Conservation (phyloP, 164 flowering plant genomes). For the Stephania cephalantha region DNA sequence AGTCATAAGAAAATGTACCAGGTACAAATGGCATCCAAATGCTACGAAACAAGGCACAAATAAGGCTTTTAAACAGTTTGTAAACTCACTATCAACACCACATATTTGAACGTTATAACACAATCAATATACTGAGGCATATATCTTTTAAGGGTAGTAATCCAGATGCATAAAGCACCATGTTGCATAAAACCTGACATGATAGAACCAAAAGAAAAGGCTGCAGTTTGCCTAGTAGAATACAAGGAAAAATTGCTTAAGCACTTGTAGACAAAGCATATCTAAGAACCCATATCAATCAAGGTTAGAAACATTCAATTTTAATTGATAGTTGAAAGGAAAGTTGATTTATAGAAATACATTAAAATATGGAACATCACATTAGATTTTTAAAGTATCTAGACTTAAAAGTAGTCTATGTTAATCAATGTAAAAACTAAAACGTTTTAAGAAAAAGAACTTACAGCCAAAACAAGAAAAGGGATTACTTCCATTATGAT, state of each 20-base stretch:
- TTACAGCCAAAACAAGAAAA: conserved; percentile 96
- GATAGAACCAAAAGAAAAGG: no score
- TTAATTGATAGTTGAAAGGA: no score
- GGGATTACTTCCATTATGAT: conserved; percentile 99
- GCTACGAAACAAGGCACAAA: not conserved
- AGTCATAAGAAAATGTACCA: not conserved
- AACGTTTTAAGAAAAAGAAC: conserved; percentile 17
- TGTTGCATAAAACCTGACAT: not conserved
- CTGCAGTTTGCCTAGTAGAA: not conserved
- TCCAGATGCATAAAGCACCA: not conserved
- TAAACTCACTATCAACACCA: not conserved
- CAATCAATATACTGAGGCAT: not conserved
- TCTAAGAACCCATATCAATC: no score
- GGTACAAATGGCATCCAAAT: not conserved
- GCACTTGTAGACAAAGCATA: not conserved
- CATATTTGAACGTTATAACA: not conserved
- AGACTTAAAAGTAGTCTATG: not conserved
- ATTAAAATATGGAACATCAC: not conserved
- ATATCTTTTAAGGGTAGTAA: not conserved
- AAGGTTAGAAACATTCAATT: no score
- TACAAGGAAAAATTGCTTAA: not conserved
- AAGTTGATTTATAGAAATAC: not conserved
- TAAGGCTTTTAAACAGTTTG: not conserved
- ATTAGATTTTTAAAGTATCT: not conserved
- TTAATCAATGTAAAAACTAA: not conserved